Conservation (phyloP, 169 alveolate species). For the Perkinsus marinus region DNA sequence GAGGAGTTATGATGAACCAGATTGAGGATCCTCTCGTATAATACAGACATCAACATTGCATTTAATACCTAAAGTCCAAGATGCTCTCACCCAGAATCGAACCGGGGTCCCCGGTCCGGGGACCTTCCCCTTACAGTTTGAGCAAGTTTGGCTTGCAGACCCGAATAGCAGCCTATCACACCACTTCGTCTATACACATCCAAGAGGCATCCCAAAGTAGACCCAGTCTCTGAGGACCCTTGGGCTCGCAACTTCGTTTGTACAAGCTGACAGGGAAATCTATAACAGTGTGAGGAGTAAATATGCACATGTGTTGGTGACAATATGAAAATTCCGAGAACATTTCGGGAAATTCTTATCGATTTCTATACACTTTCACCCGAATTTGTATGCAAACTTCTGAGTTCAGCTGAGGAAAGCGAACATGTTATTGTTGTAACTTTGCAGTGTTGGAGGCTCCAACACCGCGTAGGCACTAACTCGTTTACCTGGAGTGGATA, state of each 20-base stretch:
- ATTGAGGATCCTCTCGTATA: neutral
- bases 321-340: no score
- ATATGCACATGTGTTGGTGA: no score
- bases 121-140: neutral
- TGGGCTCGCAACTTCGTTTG: neutral
- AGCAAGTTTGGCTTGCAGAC: neutral
- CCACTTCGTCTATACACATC: neutral
- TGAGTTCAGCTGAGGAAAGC: no score
- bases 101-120: neutral
- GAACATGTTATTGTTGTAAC: no score
- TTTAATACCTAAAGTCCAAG: neutral
- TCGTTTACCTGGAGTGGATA: neutral
- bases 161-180: neutral
- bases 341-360: no score
- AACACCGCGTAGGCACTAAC: no score
- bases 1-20: neutral
- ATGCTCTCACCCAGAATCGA: neutral
- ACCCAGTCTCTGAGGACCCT: neutral
- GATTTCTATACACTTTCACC: no score
- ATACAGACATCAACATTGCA: neutral
- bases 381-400: neutral
- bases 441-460: no score
- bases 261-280: neutral
- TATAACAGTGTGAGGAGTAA: no score
- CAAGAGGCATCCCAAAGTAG: neutral